A percentile compares a stretch with the other conserved stretches of the same genome.
Evolutionary conservation across 169 alveolate species (phyloP).

Genomic region (Eimeria necatrix): DNA sequence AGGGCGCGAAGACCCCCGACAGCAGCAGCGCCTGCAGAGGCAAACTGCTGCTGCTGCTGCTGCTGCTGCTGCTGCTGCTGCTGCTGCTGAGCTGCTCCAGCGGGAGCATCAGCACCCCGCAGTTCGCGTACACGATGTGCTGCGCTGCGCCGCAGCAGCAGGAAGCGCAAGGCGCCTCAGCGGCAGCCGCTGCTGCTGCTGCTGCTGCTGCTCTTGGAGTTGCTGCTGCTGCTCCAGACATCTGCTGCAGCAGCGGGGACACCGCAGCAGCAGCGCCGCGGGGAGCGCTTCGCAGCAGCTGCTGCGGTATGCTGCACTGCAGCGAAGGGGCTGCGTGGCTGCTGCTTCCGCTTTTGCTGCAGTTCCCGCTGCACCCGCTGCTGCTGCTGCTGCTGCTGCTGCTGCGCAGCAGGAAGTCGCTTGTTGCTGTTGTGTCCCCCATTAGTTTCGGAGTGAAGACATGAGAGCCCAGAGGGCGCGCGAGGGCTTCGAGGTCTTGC

Average conservation of each 20-base stretch:
- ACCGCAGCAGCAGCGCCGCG: constrained; percentile 25
- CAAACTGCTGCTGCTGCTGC: constrained; percentile 60
- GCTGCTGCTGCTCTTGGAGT: background rate
- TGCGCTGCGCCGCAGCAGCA: constrained; percentile 63
- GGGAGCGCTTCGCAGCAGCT: background rate
- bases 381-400: constrained; percentile 51
- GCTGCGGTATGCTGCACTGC: background rate
- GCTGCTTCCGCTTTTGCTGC: constrained; percentile 10
- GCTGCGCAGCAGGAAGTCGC: constrained; percentile 15
- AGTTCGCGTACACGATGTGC: constrained; percentile 17
- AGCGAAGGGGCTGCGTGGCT: background rate
- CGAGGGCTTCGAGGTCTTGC: background rate
- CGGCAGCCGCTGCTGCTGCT: background rate
- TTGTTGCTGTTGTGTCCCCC: constrained; percentile 2
- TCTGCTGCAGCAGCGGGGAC: constrained; percentile 14
- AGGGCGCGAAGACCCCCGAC: constrained; percentile 59
- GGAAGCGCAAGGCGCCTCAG: constrained; percentile 33
- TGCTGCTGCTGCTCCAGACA: background rate
- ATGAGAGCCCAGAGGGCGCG: background rate
- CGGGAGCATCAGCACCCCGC: constrained; percentile 62
- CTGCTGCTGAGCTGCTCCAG: constrained; percentile 14
- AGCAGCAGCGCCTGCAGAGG: constrained; percentile 9
- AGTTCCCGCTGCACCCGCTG: background rate
- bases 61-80: constrained; percentile 29
- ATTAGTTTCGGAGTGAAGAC: background rate